Evolutionary conservation across 2,329 filamentous ascomycete genomes (phyloP), one percentile per base, ranked within the genome.

Genomic region (Plectosphaerella sp.): DNA sequence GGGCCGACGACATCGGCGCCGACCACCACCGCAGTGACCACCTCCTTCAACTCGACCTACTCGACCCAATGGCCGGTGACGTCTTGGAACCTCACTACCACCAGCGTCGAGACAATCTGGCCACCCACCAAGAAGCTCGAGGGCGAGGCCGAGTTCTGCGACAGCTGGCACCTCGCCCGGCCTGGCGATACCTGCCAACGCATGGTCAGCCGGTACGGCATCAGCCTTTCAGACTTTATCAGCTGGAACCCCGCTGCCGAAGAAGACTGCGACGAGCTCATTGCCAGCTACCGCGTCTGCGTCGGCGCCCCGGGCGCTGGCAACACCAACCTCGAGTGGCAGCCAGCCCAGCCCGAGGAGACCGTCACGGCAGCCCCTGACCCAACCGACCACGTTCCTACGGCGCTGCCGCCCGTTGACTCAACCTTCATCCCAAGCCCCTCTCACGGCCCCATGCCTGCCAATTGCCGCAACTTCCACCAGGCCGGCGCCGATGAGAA

Each of bases 121-220:
- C 59, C 60, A 8, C 60, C 60, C 11, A 54, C 45, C 12, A 50
- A 53, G 42, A 62, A 57, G 14, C 57, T 53, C 51, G 48, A 49
- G 7, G 59, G 60, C 12, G 53, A 61, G 55, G 53, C 56, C 10
- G 42, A 22, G n/a, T 50, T 52, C 45, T 59, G 57, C 48, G 52
- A 25, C 43, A 51, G 51, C 42, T 56, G 55, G 53, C 53, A 57
- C 41, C 49, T 33, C 35, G 53, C 51, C 24, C 18, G 22, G 18
- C 16, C 20, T 47, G 52, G 52, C 7, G 35, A 57, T 9, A 49
- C 48, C 5, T 57, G 55, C 47, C 20, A 55, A 8, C 39, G 16
- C 37, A 50, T 51, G 47, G 47, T 51, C 33, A 53, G 51, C 50
- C 39, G 22, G 22, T 22, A 22, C 22, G 22, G 22, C 22, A 22